phyloP scores from a whole-genome alignment of 2,329 filamentous ascomycete genomes.

The Blastomyces silverae region DNA sequence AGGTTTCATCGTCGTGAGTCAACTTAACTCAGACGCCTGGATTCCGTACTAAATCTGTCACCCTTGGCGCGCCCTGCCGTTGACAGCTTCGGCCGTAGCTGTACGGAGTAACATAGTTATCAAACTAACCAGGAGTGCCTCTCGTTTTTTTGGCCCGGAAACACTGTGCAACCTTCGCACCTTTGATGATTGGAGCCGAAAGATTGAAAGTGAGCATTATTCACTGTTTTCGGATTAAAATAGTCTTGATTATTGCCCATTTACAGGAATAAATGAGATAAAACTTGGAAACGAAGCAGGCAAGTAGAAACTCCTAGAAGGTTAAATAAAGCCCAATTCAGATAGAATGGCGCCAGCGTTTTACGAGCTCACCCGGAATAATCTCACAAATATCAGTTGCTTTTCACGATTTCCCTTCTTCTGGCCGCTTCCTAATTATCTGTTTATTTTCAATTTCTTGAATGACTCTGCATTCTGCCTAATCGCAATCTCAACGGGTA shows the following conservation, averaged over 20 bases:
- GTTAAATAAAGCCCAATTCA: background rate
- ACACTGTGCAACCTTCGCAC: background rate
- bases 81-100: background rate
- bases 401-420: background rate
- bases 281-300: too few relatives aligned
- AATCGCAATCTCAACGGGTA: conserved; percentile 62
- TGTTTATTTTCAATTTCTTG: conserved; percentile 33
- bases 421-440: background rate
- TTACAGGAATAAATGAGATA: background rate
- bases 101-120: too few relatives aligned
- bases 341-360: too few relatives aligned
- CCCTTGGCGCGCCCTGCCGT: background rate
- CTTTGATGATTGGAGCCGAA: background rate
- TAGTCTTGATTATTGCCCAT: background rate
- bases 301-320: too few relatives aligned
- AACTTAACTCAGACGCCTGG: background rate
- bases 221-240: background rate
- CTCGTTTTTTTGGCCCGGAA: background rate
- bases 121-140: background rate
- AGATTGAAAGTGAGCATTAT: too few relatives aligned
- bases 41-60: background rate
- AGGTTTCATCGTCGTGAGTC: background rate
- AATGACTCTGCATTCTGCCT: conserved; percentile 52
- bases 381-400: background rate
- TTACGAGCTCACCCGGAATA: too few relatives aligned